Evolutionary conservation across 805 yeast species (phyloP).

Genomic region (Wickerhamiella brachini): DNA sequence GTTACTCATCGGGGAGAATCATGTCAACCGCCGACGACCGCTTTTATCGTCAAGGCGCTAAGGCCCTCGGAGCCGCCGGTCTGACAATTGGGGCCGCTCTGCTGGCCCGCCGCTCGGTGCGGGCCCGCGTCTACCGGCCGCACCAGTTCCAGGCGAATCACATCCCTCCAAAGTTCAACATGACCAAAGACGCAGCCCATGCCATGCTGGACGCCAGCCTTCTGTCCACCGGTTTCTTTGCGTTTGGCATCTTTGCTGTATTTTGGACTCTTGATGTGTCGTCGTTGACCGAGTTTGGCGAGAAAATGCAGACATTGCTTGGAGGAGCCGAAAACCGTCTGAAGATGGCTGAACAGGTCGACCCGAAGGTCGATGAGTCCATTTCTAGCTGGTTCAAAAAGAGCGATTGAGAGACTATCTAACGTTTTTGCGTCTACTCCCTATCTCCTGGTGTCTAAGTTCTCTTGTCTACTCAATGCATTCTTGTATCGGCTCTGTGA

Average conservation of each 20-base stretch:
- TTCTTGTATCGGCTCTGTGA: too few species aligned
- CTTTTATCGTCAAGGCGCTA: slow-evolving; percentile 3
- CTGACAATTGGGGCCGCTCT: slow-evolving; percentile 59
- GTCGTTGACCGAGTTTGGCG: background rate
- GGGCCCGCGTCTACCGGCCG: slow-evolving; percentile 61
- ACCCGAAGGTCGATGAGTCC: background rate
- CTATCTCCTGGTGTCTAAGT: too few species aligned
- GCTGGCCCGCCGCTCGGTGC: slow-evolving; percentile 60
- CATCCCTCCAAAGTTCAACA: slow-evolving; percentile 68
- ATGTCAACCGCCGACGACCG: background rate
- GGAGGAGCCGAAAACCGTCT: background rate
- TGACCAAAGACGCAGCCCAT: slow-evolving; percentile 68
- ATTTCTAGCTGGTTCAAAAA: background rate
- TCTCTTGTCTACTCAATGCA: too few species aligned
- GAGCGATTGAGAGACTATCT: too few species aligned
- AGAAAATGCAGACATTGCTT: background rate
- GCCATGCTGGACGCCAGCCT: slow-evolving; percentile 76
- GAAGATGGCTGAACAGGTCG: background rate
- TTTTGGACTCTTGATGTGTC: slow-evolving; percentile 67
- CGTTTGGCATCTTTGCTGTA: slow-evolving; percentile 59
- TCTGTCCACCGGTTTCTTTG: slow-evolving; percentile 55
- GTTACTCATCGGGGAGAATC: slow-evolving; percentile 15
- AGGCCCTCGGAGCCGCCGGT: slow-evolving; percentile 60
- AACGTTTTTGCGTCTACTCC: too few species aligned
- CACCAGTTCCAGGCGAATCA: slow-evolving; percentile 72